Base-by-base conservation (phyloP, 352 stramenopile genomes). In the Blastocystis sp. region DNA sequence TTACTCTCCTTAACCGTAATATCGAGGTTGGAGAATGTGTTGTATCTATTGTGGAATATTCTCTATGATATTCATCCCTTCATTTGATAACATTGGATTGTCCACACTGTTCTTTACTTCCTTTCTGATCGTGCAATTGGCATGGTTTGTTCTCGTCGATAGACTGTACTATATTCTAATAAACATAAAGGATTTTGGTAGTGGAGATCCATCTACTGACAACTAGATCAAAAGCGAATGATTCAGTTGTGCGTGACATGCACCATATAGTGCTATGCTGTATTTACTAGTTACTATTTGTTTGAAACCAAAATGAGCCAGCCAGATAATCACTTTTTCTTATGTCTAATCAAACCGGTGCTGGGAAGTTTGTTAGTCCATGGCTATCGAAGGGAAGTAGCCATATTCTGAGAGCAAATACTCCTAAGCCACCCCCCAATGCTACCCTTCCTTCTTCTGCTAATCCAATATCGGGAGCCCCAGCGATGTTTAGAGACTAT, bases 361-460 rank as follows among this genome's bases (percentile, higher is more conserved):
- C 50, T 26, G n/a, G n/a, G 37, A 66, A 37, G 56, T 34, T 34
- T 66, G n/a, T 23, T 34, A 84, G 68, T 66, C 73, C 73, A 3
- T 84, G 73, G 73, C 34, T 84, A 55, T 50, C 73, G 50, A 84
- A 84, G 73, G 73, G 73, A 18, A 50, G 43, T 43, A 68, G 34
- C 26, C 47, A 68, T 34, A 37, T 84, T 20, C 68, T 84, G 41
- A 18, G 34, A 11, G 11, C 4, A 13, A 23, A 9, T 76, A 5
- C 34, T 9, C 7, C 20, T 20, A 53, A 66, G 29, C 3, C 13
- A 15, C 45, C 64, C 26, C 15, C 47, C 47, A 59, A 64, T 64
- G 7, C 39, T 29, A 18, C 18, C 26, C 45, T 26, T 63, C 20
- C 34, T 18, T 47, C 64, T 64, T 8, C 4, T 41, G 26, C 8